Evolutionary conservation across 2,329 filamentous ascomycete species (phyloP).

Genomic region (Aureobasidium uvarum): DNA sequence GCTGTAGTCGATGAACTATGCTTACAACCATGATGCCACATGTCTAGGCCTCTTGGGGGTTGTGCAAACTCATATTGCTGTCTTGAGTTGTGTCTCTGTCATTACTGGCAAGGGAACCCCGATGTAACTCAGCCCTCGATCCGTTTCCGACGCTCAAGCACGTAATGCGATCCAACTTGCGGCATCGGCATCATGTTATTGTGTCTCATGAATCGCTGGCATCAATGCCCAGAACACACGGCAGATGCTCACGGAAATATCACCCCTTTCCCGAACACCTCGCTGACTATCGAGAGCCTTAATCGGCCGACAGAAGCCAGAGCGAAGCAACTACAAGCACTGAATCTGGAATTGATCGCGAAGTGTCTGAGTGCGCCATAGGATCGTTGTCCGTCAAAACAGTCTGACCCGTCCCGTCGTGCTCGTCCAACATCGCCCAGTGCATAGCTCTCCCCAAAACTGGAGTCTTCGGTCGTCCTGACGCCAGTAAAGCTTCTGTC

Average conservation of each 20-base stretch:
- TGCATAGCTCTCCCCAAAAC: background rate
- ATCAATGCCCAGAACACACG: background rate
- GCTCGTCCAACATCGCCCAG: background rate
- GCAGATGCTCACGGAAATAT: background rate
- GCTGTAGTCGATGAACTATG: background rate
- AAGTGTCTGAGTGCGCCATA: background rate
- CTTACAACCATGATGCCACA: background rate
- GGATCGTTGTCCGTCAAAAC: background rate
- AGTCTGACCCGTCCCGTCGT: background rate
- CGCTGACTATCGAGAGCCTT: background rate
- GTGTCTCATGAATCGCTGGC: background rate
- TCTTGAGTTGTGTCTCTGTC: background rate
- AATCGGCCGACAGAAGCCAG: background rate
- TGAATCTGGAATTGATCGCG: background rate
- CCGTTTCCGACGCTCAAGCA: background rate
- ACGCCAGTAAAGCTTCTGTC: no score
- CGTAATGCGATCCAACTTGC: background rate
- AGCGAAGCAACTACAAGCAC: background rate
- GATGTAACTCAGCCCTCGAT: background rate
- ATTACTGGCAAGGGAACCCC: background rate
- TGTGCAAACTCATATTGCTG: background rate
- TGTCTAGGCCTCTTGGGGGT: background rate
- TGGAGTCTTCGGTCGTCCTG: background rate
- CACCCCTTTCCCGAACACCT: background rate
- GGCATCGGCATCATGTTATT: background rate